Base-by-base conservation (phyloP, 179 eudicot species). In the Beta corolliflora region DNA sequence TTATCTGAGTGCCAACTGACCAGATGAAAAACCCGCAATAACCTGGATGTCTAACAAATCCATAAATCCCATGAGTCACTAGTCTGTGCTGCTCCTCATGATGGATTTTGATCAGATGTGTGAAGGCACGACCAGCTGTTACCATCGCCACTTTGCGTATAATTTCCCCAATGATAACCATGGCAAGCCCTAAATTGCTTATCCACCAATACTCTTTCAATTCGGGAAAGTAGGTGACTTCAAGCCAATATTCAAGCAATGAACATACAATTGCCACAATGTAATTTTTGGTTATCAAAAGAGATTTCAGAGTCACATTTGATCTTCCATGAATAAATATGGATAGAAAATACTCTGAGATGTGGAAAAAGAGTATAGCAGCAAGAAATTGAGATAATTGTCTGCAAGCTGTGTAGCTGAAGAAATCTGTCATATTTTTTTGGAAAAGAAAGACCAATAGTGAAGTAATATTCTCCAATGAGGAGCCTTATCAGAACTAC, bases 91-190 rank as follows among this genome's bases (percentile, higher is more conserved):
- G 91, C 79, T 91, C 95, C 75, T 93, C 97, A n/a, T 91, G 93
- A 63, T 86, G 74, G 50, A 83, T 73, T 84, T 88, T 93, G 80
- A 95, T 95, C 41, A 88, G 85, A 87, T 95, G 98, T 19, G 98
- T 91, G 84, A 95, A 95, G 75, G 97, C 86, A 81, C 82, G 90
- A n/a, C 98, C 97, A 83, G 98, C 98, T 69, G 97, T 95, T 61
- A 95, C 25, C 80, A 95, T 90, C 15, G 97, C 97, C 83, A 83
- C 75, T 81, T 95, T 95, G 53, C 98, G 81, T 73, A 93, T 86
- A 23, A 83, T 82, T 88, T 93, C 98, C 56, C 98, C 98, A 25
- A 86, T 69, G 53, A 95, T 75, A 73, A 95, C 91, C 91, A 92
- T 83, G 65, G 81, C 80, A 75, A 95, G 93, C 46, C 97, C 98